Evolutionary conservation across 768 basidiomycete genomes (phyloP).

Genomic region (Daedaleopsis nitida): DNA sequence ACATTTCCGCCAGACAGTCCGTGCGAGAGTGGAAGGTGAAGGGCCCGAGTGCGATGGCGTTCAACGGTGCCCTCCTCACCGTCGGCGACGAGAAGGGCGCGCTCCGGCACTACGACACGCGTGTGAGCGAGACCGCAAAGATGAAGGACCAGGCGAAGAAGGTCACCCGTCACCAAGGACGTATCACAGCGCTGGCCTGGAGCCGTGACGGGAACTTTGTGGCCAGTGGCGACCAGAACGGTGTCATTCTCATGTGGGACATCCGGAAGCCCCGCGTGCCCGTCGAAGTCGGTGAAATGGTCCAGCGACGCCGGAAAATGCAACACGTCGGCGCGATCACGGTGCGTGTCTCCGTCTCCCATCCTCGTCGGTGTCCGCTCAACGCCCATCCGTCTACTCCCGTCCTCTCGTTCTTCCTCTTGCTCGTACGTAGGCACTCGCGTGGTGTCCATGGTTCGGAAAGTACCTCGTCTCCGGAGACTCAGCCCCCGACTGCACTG

Average conservation of each 20-base stretch:
- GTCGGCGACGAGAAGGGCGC: constrained; percentile 68
- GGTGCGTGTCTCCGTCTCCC: constrained; percentile 35
- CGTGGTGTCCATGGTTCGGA: constrained; percentile 61
- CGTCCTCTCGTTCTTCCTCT: too few relatives aligned
- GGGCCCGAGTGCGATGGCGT: constrained; percentile 64
- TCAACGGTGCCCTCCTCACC: constrained; percentile 66
- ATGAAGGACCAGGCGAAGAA: constrained; percentile 64
- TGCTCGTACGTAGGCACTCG: constrained; percentile 43
- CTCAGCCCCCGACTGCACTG: constrained; percentile 42
- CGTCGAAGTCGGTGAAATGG: constrained; percentile 56
- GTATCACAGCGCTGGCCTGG: constrained; percentile 70
- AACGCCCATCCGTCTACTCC: neutral
- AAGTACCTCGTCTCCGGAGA: constrained; percentile 52
- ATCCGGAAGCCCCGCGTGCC: constrained; percentile 47
- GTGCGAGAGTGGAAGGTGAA: constrained; percentile 58
- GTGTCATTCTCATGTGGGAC: constrained; percentile 81
- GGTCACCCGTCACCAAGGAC: constrained; percentile 66
- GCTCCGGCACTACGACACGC: constrained; percentile 74
- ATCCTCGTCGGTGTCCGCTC: neutral
- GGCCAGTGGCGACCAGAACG: constrained; percentile 77
- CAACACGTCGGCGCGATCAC: constrained; percentile 65
- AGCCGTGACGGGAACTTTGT: constrained; percentile 63
- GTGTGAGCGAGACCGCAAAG: constrained; percentile 47
- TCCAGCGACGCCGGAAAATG: constrained; percentile 64
- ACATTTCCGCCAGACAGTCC: constrained; percentile 57